These are phyloP conservation scores for Fusarium heterosporum DNA, from an alignment of 2,329 filamentous ascomycete species.

Conservation along the genomic window DNA sequence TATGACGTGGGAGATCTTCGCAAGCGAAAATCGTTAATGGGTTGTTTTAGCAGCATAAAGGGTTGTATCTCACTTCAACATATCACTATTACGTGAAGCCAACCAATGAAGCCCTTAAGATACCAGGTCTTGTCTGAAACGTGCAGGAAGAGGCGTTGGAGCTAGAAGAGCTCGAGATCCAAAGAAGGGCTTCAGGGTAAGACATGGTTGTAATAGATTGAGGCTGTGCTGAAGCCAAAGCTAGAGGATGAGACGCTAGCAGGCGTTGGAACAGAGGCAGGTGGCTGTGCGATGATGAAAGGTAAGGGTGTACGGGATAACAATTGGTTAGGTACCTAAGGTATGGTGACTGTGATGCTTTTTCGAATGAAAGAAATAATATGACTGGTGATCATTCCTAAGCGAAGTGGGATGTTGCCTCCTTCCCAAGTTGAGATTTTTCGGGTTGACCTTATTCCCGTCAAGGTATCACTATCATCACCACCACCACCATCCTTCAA, in stretches of 20 bases:
- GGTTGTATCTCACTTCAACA: neutral
- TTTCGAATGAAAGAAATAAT: no score
- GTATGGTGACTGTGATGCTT: no score
- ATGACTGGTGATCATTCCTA: neutral
- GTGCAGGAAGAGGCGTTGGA: constrained; percentile 5
- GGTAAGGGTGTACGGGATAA: constrained; percentile 12
- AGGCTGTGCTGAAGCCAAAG: constrained; percentile 26
- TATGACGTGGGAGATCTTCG: constrained; percentile 11
- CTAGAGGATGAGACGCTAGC: constrained; percentile 21
- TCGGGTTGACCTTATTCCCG: neutral
- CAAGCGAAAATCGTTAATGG: neutral
- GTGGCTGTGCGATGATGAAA: constrained; percentile 34
- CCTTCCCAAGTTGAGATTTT: constrained; percentile 1
- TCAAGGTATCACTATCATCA: constrained; percentile 21
- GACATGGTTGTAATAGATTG: constrained; percentile 23
- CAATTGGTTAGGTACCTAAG: neutral
- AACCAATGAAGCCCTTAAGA: constrained; percentile 1
- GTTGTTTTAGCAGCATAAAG: neutral
- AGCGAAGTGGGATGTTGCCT: neutral
- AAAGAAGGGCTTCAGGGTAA: constrained; percentile 15
- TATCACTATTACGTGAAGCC: neutral
- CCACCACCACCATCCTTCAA: constrained; percentile 7
- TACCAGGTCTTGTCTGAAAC: constrained; percentile 21
- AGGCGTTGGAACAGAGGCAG: constrained; percentile 2
- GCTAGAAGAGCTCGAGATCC: neutral